Evolutionary conservation across 129 eudicot genomes (phyloP).

Genomic region (Flaveria robusta): DNA sequence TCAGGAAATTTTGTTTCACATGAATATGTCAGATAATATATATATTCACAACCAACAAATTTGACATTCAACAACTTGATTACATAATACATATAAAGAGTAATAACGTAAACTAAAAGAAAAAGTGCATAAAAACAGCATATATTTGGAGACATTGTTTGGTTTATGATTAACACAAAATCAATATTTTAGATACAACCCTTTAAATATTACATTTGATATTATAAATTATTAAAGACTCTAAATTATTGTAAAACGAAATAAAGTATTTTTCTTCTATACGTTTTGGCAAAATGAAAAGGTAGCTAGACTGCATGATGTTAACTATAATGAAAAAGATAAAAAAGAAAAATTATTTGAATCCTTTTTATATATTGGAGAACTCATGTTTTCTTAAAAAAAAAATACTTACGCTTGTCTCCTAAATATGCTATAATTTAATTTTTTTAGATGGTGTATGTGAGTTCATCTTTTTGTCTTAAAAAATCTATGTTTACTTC

Average conservation of each 20-base stretch:
- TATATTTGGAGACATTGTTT: neutral
- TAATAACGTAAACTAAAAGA: neutral
- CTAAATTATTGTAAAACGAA: neutral
- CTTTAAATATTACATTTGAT: too few species aligned
- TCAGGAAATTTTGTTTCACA: neutral
- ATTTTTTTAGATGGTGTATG: too few species aligned
- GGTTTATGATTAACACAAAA: neutral
- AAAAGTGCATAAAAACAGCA: neutral
- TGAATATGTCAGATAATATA: neutral
- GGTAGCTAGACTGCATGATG: too few species aligned
- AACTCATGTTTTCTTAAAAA: too few species aligned
- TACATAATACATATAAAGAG: neutral
- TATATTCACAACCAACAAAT: neutral
- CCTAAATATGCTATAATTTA: too few species aligned
- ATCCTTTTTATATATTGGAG: too few species aligned
- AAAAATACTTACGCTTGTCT: too few species aligned
- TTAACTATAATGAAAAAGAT: neutral
- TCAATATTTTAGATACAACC: neutral
- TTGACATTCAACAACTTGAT: constrained; percentile 6
- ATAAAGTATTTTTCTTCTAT: too few species aligned
- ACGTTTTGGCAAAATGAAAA: neutral
- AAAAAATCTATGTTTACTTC: too few species aligned
- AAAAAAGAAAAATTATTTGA: neutral
- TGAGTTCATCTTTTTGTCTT: too few species aligned
- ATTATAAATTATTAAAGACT: neutral